phyloP scores from a whole-genome alignment of 306 rosid genomes.

The Rosa persica region DNA sequence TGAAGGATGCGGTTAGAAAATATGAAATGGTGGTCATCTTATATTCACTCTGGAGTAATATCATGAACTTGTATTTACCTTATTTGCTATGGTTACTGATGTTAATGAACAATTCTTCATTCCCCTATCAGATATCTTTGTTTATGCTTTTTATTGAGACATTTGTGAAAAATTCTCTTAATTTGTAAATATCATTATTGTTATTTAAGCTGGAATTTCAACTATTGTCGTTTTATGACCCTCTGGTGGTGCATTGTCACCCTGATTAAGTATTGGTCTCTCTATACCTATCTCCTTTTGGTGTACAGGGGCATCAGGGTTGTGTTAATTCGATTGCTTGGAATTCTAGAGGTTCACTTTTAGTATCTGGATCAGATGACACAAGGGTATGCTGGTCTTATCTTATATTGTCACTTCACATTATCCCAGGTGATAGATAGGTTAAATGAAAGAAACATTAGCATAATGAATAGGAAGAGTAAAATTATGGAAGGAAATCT shows the following conservation, averaged over 20 bases:
- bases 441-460: neutral
- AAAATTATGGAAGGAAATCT: neutral
- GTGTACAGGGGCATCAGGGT: conserved; percentile 77
- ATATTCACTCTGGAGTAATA: neutral
- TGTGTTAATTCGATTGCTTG: conserved; percentile 95
- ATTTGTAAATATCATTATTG: neutral
- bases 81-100: neutral
- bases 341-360: conserved; percentile 80
- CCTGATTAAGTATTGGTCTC: neutral
- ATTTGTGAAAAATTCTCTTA: neutral
- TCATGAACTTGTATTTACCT: neutral
- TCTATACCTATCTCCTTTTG: conserved; percentile 10
- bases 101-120: neutral
- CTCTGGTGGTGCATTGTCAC: neutral
- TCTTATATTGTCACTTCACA: neutral
- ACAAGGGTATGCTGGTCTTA: conserved; percentile 55
- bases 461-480: neutral
- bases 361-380: conserved; percentile 98
- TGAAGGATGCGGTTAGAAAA: neutral
- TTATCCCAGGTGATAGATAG: conserved; percentile 11
- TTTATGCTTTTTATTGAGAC: neutral
- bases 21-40: neutral
- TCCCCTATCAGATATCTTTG: neutral
- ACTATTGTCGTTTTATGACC: neutral
- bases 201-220: neutral